A percentile compares a stretch with the other conserved stretches of the same genome.
Conservation (phyloP, 169 alveolate genomes). For the Cardiosporidium cionae region DNA sequence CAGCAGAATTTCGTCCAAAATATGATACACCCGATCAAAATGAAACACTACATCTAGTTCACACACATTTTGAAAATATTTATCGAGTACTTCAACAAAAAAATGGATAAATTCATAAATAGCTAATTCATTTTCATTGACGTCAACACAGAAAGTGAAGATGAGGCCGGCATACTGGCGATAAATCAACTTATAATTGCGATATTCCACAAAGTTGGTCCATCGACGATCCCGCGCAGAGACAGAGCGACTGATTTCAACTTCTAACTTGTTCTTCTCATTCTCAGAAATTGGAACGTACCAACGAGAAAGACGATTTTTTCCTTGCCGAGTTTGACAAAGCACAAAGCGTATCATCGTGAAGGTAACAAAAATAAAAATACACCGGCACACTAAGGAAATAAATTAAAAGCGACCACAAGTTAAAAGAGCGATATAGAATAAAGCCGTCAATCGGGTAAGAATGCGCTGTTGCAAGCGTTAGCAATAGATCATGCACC, state of each 20-base stretch:
- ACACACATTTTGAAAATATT: constrained; percentile 79
- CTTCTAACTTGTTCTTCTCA: constrained; percentile 54
- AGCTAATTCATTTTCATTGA: constrained; percentile 66
- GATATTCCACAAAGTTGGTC: constrained; percentile 72
- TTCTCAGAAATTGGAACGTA: constrained; percentile 61
- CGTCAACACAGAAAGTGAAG: constrained; percentile 73
- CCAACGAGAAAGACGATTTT: constrained; percentile 77
- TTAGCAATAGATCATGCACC: too few relatives aligned
- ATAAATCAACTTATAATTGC: constrained; percentile 54
- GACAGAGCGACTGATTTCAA: constrained; percentile 64
- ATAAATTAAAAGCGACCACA: too few relatives aligned
- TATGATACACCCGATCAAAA: constrained; percentile 70
- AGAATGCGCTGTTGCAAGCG: too few relatives aligned
- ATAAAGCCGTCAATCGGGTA: too few relatives aligned
- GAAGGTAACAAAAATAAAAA: too few relatives aligned
- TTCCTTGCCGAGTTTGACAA: constrained; percentile 76
- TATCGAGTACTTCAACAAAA: constrained; percentile 61
- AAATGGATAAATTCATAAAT: constrained; percentile 70
- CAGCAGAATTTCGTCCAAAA: constrained; percentile 66
- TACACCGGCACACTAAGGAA: too few relatives aligned
- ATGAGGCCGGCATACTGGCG: constrained; percentile 80
- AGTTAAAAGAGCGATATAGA: too few relatives aligned
- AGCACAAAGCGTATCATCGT: constrained; percentile 68
- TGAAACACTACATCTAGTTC: constrained; percentile 79
- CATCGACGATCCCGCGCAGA: constrained; percentile 51